These are phyloP conservation scores for Silene vulgaris DNA, from an alignment of 179 eudicot species.

Conservation along the genomic window DNA sequence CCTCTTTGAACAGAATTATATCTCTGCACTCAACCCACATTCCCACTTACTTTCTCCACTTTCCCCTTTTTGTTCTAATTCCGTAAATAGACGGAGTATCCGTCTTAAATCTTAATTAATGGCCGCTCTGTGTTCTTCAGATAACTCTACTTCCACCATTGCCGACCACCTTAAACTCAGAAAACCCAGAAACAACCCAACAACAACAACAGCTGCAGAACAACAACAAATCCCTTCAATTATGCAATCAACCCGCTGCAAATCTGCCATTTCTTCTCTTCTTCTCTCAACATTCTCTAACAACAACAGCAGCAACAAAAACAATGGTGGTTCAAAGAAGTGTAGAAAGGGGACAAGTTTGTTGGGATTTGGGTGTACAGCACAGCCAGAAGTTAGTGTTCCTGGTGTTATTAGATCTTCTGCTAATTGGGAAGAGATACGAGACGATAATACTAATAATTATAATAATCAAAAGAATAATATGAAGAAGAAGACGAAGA, in stretches of 20 bases:
- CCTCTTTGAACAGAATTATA: no score
- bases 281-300: constrained; percentile 44
- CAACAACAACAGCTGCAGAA: constrained; percentile 25
- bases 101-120: not conserved
- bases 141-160: constrained; percentile 41
- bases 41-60: constrained; percentile 20
- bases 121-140: constrained; percentile 33
- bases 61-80: not conserved
- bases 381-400: constrained; percentile 61
- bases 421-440: constrained; percentile 57
- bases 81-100: no score
- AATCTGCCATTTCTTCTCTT: constrained; percentile 70
- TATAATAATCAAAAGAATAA: constrained; percentile 30
- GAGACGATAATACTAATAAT: not conserved
- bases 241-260: constrained; percentile 49
- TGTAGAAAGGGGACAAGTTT: constrained; percentile 35
- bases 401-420: constrained; percentile 65
- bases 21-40: constrained; percentile 4
- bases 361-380: constrained; percentile 79
- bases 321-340: constrained; percentile 26
- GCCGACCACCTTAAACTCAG: constrained; percentile 36
- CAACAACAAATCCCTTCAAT: constrained; percentile 37
- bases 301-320: constrained; percentile 11
- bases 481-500: constrained; percentile 10
- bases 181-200: constrained; percentile 37